Conservation (phyloP, 805 yeast species). For the Starmerella potacharoeniae region DNA sequence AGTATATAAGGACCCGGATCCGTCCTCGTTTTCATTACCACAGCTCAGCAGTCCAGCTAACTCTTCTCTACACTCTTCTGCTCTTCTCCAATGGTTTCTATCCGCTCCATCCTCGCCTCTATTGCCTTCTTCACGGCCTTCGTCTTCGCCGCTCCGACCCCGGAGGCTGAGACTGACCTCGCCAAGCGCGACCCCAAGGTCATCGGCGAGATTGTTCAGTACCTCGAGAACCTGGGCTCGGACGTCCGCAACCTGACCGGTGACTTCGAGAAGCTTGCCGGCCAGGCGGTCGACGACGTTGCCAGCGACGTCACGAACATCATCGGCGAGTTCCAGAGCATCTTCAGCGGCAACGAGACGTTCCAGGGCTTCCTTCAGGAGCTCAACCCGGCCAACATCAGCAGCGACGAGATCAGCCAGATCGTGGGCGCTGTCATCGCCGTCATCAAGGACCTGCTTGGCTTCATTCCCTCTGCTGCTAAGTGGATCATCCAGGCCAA, state of each 20-base stretch:
- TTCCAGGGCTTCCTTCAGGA: background rate
- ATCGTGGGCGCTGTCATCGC: background rate
- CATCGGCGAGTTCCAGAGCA: background rate
- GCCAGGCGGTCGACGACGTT: background rate
- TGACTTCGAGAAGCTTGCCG: background rate
- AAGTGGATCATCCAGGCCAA: background rate
- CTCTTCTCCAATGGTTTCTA: background rate
- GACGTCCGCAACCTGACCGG: background rate
- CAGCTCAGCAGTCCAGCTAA: background rate
- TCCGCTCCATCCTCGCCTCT: background rate
- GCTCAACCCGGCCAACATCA: background rate
- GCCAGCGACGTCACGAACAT: background rate
- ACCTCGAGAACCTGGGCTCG: background rate
- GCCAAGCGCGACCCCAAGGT: background rate
- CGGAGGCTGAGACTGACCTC: background rate
- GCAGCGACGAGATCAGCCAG: background rate
- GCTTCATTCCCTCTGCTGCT: background rate
- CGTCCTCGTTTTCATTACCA: background rate
- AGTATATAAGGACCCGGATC: background rate
- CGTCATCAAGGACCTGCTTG: background rate
- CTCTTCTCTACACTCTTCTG: background rate
- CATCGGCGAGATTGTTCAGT: background rate
- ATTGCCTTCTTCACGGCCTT: background rate
- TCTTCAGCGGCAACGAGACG: background rate
- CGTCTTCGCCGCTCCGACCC: background rate